These are phyloP conservation scores for Aegilops speltoides DNA, from an alignment of 176 grass and related monocot species.

Conservation along the genomic window DNA sequence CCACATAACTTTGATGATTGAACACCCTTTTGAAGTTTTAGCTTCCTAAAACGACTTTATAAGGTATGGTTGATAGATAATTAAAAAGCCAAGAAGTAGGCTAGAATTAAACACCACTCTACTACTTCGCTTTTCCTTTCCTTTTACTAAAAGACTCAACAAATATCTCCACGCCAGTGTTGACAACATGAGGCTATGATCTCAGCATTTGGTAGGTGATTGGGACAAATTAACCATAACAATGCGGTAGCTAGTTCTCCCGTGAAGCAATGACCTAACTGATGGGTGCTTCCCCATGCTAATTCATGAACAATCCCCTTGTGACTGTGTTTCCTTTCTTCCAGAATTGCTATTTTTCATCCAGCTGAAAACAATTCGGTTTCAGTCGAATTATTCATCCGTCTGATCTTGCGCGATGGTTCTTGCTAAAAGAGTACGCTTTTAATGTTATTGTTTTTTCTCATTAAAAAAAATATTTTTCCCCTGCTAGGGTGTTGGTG, in stretches of 20 bases:
- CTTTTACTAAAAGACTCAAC: slow-evolving; percentile 5
- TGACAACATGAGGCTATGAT: background rate
- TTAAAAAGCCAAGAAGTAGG: background rate
- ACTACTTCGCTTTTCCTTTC: background rate
- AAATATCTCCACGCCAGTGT: background rate
- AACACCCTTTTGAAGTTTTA: background rate
- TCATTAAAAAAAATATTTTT: too few relatives aligned
- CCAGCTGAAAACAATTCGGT: too few relatives aligned
- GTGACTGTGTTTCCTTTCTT: background rate
- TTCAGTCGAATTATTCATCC: too few relatives aligned
- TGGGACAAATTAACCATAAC: slow-evolving; percentile 22
- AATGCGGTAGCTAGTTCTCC: background rate
- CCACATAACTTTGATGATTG: background rate
- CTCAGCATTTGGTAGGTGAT: slow-evolving; percentile 24
- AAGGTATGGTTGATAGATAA: background rate
- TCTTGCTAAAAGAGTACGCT: too few relatives aligned
- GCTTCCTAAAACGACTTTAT: background rate
- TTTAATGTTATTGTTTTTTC: too few relatives aligned
- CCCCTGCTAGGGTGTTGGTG: too few relatives aligned
- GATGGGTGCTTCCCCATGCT: slow-evolving; percentile 5
- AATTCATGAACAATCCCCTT: slow-evolving; percentile 1
- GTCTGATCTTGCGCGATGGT: too few relatives aligned
- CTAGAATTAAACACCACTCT: background rate
- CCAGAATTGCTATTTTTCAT: background rate
- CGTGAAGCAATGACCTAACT: background rate